A percentile compares a stretch with the other conserved stretches of the same genome.
phyloP scores from a whole-genome alignment of 2,329 filamentous ascomycete genomes.

The Ceratocystis alfenasii region DNA sequence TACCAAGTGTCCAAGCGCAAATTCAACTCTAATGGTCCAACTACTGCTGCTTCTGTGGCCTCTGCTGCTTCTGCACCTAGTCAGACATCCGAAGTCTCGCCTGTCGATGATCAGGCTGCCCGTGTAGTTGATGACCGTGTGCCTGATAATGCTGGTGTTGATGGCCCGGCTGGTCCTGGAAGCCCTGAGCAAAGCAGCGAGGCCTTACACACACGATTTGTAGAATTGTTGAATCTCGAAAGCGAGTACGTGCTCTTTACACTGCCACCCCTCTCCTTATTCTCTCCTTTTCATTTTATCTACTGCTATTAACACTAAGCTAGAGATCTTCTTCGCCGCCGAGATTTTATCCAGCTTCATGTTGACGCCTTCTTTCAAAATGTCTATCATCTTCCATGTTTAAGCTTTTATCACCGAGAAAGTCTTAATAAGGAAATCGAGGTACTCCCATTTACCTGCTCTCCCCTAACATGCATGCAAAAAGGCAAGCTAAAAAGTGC shows the following conservation, averaged over 20 bases:
- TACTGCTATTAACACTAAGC: background rate
- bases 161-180: constrained; percentile 15
- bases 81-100: constrained; percentile 6
- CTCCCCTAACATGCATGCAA: background rate
- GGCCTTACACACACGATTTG: constrained; percentile 18
- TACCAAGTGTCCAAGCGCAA: constrained; percentile 33
- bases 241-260: constrained; percentile 19
- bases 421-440: constrained; percentile 31
- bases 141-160: constrained; percentile 20
- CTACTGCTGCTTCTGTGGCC: background rate
- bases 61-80: background rate
- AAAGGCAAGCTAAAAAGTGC: background rate
- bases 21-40: constrained; percentile 25
- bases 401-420: constrained; percentile 32
- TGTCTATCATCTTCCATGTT: constrained; percentile 32
- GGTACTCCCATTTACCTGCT: constrained; percentile 23
- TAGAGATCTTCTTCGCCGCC: constrained; percentile 30
- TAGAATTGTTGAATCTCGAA: constrained; percentile 19
- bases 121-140: constrained; percentile 18
- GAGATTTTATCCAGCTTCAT: constrained; percentile 30
- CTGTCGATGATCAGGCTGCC: constrained; percentile 12
- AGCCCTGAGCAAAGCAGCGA: constrained; percentile 18
- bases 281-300: background rate
- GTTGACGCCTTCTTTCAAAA: constrained; percentile 33
- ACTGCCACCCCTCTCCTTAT: background rate